These are phyloP conservation scores for Colletotrichum godetiae DNA, from an alignment of 2,329 filamentous ascomycete species.

Conservation along the genomic window DNA sequence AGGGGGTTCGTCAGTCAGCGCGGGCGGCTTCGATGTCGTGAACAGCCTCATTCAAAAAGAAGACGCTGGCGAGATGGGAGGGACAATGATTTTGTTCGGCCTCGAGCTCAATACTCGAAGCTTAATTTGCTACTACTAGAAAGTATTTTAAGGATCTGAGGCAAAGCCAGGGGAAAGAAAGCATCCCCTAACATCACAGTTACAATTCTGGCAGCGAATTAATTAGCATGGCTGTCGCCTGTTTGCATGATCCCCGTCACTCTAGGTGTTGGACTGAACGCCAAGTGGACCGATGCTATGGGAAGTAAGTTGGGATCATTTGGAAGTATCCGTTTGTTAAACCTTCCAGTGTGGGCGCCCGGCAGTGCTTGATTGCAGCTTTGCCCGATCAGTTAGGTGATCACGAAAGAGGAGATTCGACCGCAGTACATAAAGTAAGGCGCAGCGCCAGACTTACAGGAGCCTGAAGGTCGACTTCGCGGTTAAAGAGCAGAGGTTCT, in stretches of 20 bases:
- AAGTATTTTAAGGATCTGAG: not conserved
- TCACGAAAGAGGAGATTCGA: not conserved
- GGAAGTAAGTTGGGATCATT: no score
- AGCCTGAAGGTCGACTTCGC: not conserved
- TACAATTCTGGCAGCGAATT: not conserved
- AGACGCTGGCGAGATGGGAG: not conserved
- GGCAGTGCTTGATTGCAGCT: not conserved
- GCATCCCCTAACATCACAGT: not conserved
- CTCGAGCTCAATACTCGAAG: not conserved
- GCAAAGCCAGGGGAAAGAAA: not conserved
- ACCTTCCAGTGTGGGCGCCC: not conserved
- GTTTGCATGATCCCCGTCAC: not conserved
- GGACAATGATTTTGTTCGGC: not conserved
- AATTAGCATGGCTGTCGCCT: not conserved
- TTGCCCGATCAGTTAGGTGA: slow-evolving; percentile 7
- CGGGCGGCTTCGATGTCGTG: not conserved
- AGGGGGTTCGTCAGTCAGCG: not conserved
- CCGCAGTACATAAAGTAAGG: no score
- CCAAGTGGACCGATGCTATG: not conserved
- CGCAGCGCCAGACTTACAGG: not conserved
- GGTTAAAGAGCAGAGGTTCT: not conserved
- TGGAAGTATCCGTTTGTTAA: not conserved
- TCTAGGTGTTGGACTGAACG: not conserved
- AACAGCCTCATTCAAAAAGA: not conserved
- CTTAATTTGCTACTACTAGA: not conserved